Conservation (phyloP, 2,329 filamentous ascomycete species). For the Claviceps purpurea region DNA sequence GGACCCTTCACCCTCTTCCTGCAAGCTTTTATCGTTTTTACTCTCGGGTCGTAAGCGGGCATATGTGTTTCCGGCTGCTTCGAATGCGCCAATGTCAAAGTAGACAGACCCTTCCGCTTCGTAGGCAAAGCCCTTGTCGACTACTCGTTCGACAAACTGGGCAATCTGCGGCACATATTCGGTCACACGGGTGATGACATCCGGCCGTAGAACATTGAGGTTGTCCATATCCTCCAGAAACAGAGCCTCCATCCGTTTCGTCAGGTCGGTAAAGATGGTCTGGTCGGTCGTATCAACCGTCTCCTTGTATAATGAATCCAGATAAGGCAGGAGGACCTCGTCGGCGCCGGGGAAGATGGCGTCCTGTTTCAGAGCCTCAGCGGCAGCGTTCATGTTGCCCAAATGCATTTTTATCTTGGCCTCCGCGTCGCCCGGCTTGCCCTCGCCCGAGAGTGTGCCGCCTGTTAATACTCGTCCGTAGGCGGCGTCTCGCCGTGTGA, state of each 20-base stretch:
- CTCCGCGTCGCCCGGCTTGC: conserved; percentile 59
- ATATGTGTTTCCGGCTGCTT: conserved; percentile 72
- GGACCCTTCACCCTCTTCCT: conserved; percentile 82
- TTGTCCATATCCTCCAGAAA: conserved; percentile 82
- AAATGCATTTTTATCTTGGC: conserved; percentile 88
- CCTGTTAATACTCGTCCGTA: conserved; percentile 43
- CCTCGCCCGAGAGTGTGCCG: conserved; percentile 40
- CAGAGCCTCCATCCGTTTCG: conserved; percentile 70
- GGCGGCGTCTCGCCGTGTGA: conserved; percentile 32
- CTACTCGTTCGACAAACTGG: conserved; percentile 67
- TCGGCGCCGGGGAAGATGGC: conserved; percentile 42
- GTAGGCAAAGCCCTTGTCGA: conserved; percentile 79
- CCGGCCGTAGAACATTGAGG: conserved; percentile 72
- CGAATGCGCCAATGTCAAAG: conserved; percentile 81
- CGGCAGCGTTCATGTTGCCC: conserved; percentile 43
- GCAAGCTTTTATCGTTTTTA: conserved; percentile 66
- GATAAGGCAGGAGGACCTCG: conserved; percentile 65
- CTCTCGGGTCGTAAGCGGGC: conserved; percentile 77
- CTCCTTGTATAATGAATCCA: conserved; percentile 57
- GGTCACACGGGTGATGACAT: conserved; percentile 77
- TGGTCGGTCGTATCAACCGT: conserved; percentile 48
- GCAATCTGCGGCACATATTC: conserved; percentile 85
- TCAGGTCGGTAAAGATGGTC: conserved; percentile 74
- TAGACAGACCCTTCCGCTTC: conserved; percentile 75
- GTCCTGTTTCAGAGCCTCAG: conserved; percentile 32